A percentile compares a stretch with the other conserved stretches of the same genome.
phyloP scores from a whole-genome alignment of 176 grass and related monocot genomes.

The Carex kokanica region DNA sequence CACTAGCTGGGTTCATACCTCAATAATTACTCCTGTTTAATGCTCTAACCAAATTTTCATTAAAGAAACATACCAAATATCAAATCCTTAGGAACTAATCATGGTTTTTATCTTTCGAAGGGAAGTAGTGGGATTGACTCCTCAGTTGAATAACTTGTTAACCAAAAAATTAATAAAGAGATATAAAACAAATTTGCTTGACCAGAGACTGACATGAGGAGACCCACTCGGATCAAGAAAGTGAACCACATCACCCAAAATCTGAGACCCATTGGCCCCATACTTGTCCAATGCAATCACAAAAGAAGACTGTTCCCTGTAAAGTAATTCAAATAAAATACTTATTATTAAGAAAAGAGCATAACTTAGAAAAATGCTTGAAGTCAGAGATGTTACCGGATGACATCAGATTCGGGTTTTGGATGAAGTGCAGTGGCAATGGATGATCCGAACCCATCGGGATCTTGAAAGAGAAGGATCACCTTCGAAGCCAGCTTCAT shows the following conservation, averaged over 20 bases:
- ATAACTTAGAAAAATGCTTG: background rate
- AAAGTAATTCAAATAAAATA: conserved; percentile 14
- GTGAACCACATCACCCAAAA: conserved; percentile 52
- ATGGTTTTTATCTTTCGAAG: background rate
- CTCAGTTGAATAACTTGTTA: background rate
- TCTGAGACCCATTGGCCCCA: conserved; percentile 33
- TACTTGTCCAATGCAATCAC: conserved; percentile 55
- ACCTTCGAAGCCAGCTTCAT: conserved; percentile 56
- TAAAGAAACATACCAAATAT: background rate
- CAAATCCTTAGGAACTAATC: background rate
- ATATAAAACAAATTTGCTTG: background rate
- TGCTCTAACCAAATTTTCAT: background rate
- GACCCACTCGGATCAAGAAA: conserved; percentile 51
- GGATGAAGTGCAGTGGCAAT: conserved; percentile 46
- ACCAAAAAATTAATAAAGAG: background rate
- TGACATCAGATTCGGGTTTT: conserved; percentile 31
- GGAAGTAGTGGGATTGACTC: background rate
- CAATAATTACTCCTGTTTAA: background rate
- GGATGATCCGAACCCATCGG: conserved; percentile 49
- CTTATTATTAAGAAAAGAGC: conserved; percentile 12
- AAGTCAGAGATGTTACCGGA: conserved; percentile 35
- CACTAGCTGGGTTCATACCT: background rate
- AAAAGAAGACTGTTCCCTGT: conserved; percentile 52
- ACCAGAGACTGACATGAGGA: conserved; percentile 40
- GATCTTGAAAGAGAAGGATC: conserved; percentile 52